Evolutionary conservation across 2,329 filamentous ascomycete genomes (phyloP).

Genomic region (Aspergillus pseudoterreus): DNA sequence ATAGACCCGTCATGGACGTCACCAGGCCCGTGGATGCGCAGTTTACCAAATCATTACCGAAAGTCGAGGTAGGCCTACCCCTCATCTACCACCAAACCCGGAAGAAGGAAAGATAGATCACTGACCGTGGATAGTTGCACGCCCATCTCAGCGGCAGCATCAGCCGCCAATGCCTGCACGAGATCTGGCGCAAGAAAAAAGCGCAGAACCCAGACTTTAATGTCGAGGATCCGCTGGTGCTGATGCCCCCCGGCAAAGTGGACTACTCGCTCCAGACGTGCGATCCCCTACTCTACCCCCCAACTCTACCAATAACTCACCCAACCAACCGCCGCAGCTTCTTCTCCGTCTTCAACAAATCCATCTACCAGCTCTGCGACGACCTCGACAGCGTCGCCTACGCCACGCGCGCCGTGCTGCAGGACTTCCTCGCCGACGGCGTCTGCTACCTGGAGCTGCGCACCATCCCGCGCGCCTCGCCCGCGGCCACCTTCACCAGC

Average conservation of each 20-base stretch:
- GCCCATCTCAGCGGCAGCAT: slow-evolving; percentile 79
- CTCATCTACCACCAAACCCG: background rate
- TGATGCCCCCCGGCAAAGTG: slow-evolving; percentile 68
- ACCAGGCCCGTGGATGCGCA: slow-evolving; percentile 23
- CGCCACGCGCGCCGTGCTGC: slow-evolving; percentile 63
- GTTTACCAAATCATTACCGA: slow-evolving; percentile 33
- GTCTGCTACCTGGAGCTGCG: slow-evolving; percentile 76
- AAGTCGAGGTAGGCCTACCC: slow-evolving; percentile 30
- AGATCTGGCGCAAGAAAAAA: slow-evolving; percentile 66
- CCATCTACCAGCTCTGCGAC: slow-evolving; percentile 73
- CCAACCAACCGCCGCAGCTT: slow-evolving; percentile 49
- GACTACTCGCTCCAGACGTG: slow-evolving; percentile 68
- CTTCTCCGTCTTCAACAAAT: slow-evolving; percentile 73
- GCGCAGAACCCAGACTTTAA: slow-evolving; percentile 47
- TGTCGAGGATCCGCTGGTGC: slow-evolving; percentile 64
- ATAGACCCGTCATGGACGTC: slow-evolving; percentile 19
- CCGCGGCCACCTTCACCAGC: slow-evolving; percentile 53
- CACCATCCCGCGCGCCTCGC: slow-evolving; percentile 69
- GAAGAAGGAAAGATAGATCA: slow-evolving; percentile 4
- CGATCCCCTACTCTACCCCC: slow-evolving; percentile 56
- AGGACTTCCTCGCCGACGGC: slow-evolving; percentile 65
- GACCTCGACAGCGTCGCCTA: slow-evolving; percentile 57
- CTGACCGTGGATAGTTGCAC: slow-evolving; percentile 56
- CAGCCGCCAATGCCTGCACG: slow-evolving; percentile 66
- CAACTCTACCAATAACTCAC: slow-evolving; percentile 26